A percentile compares a stretch with the other conserved stretches of the same genome.
Conservation (phyloP, 2,329 filamentous ascomycete species). For the Sclerotinia trifoliorum region DNA sequence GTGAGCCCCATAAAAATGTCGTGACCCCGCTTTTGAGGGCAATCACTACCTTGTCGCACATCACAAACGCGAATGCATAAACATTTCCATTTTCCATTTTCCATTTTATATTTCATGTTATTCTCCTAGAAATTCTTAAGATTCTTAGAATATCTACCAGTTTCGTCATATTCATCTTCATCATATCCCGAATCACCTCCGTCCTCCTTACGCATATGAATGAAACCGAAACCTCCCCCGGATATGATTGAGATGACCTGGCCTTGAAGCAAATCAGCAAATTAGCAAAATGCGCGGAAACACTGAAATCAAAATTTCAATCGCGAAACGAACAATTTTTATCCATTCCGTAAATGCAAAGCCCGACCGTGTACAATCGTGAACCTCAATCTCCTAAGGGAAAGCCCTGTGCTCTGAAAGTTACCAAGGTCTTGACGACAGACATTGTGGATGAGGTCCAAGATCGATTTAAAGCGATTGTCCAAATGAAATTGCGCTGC, state of each 20-base stretch:
- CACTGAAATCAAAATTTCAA: neutral
- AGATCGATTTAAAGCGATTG: neutral
- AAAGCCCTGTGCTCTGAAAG: neutral
- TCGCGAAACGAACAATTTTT: neutral
- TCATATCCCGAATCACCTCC: neutral
- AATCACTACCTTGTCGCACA: too few species aligned
- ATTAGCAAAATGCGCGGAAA: neutral
- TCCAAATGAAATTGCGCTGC: neutral
- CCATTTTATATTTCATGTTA: neutral
- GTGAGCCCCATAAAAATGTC: too few species aligned
- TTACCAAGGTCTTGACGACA: neutral
- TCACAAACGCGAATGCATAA: neutral
- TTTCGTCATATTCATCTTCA: neutral
- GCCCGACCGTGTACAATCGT: neutral
- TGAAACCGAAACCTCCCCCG: neutral
- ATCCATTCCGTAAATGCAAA: constrained; percentile 1
- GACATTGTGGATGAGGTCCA: neutral
- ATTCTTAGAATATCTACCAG: neutral
- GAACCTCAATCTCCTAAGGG: neutral
- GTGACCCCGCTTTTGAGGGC: neutral
- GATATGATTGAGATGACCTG: neutral
- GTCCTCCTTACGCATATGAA: neutral
- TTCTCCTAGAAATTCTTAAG: neutral
- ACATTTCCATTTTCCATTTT: neutral
- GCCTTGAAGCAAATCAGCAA: neutral